Base-by-base conservation (phyloP, 805 yeast genomes). In the Kurtzmaniella cleridarum region DNA sequence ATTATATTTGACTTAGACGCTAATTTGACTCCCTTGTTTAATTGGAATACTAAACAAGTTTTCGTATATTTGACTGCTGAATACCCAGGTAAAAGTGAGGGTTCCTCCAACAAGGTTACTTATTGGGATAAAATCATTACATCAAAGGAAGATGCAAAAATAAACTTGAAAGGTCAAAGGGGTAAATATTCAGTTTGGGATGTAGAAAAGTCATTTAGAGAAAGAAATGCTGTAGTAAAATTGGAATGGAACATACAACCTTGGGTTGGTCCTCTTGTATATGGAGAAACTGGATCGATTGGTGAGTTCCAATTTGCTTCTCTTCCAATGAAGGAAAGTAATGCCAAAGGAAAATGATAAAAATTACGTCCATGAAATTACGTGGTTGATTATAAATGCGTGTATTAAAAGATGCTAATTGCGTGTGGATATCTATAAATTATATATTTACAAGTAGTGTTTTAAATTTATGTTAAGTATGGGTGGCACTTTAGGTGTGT, bases 21-120 rank as follows among this genome's bases (percentile, higher is more conserved):
- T 1, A 96, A 91, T 60, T 69, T 91, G 44, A 57, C 85, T 1
- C 81, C 87, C 2, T 70, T 93, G 38, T 90, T 90, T 74, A 89
- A 84, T 60, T 91, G 97, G 96, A 93, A 91, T 63, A 93, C 98
- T 10, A 91, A 91, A 57, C 98, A 91, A 61, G 79, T 91, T n/a
- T 91, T 93, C 53, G 85, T 83, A 4, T 93, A 91, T 53, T 69
- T 93, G 45, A 85, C 95, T 2, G 95, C 95, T 1, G 91, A 87
- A 54, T 90, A 90, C 51, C 66, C 69, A 13, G 79, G 78, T 68
- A 56, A 62, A 42, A 50, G 62, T 43, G 48, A 48, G 1, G 66
- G 57, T 8, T 61, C 75, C n/a, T 55, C 59, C 2, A 84, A 81
- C 59, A 79, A 80, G 46, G 85, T 90, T 29, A 84, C 91, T 0